Percentiles rank a stretch among this genome's conserved stretches.
These are phyloP conservation scores for Saturnispora saitoi DNA, from an alignment of 805 yeast species.

Conservation along the genomic window DNA sequence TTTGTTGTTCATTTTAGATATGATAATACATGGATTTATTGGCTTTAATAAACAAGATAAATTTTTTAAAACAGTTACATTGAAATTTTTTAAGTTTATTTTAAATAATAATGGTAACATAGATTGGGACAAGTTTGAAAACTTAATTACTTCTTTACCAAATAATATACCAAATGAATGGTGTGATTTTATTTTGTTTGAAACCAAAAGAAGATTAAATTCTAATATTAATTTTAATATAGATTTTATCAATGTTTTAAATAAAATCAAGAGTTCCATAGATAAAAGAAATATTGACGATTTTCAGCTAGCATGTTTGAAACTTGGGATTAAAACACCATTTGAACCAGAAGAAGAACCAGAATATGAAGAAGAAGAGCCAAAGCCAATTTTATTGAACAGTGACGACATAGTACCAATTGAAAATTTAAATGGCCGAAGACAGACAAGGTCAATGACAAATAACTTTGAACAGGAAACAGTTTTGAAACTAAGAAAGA, in stretches of 20 bases:
- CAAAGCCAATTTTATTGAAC: neutral
- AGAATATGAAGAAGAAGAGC: neutral
- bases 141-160: conserved; percentile 2
- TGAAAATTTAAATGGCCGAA: neutral
- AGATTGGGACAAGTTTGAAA: neutral
- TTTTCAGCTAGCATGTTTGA: neutral
- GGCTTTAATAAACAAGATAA: conserved; percentile 4
- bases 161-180: conserved; percentile 6
- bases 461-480: conserved; percentile 4
- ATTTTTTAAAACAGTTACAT: neutral
- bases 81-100: conserved; percentile 2
- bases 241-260: neutral
- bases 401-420: neutral
- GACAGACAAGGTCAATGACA: conserved; percentile 6
- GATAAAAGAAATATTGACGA: neutral
- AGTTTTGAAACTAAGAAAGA: conserved; percentile 5
- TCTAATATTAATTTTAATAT: neutral
- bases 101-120: neutral
- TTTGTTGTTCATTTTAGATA: conserved; percentile 5
- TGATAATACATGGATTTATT: conserved; percentile 5
- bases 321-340: neutral
- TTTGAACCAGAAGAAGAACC: neutral
- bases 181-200: conserved; percentile 1
- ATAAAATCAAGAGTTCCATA: neutral
- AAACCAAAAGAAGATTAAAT: neutral